Base-by-base conservation (phyloP, 2,329 filamentous ascomycete genomes). In the Ascomycota sp. region DNA sequence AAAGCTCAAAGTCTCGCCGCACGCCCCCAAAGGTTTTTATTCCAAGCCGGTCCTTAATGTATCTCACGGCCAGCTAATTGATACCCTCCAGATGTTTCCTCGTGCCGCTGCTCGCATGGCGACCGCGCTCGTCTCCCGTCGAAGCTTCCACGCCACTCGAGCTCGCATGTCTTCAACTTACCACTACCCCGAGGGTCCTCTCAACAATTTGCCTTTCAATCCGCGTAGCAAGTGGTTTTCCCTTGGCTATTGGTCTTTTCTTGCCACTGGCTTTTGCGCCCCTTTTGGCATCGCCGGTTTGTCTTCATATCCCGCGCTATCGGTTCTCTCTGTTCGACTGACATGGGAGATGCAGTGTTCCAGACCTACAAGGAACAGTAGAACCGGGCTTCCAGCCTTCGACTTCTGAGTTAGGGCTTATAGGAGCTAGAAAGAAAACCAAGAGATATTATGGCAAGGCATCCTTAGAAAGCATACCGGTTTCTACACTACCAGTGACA, bases 131-230 rank as follows among this genome's bases (percentile, higher is more conserved):
- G 65, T 83, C 61, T 69, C 75, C 68, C 82, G 83, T 64, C 85
- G 89, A 58, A 82, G 77, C 62, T 94, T 98, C 76, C 77, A 83
- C 58, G 73, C 81, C 50, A 91, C 86, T 54, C 80, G 81, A 50
- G 60, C 77, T 53, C 82, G 80, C 56, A 62, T 92, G 53, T 70
- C 66, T 46, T 91, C 81, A 53, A 85, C 85, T 40, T 94, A 92
- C 75, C 89, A 98, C 69, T 98, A 98, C 66, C 77, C 86, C 45
- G 86, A 95, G 65, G 89, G 86, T 41, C 80, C 86, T 50, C 78
- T 82, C 59, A 75, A 69, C 65, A 95, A 94, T 70, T 61, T 98
- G 42, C 89, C 89, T 42, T 98, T 98, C 74, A 92, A 98, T 69
- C 79, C 89, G 43, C 67, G 81, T 62, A 86, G 75, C 52, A 80